Conservation (phyloP, 768 basidiomycete species). For the Clavulina sp. region DNA sequence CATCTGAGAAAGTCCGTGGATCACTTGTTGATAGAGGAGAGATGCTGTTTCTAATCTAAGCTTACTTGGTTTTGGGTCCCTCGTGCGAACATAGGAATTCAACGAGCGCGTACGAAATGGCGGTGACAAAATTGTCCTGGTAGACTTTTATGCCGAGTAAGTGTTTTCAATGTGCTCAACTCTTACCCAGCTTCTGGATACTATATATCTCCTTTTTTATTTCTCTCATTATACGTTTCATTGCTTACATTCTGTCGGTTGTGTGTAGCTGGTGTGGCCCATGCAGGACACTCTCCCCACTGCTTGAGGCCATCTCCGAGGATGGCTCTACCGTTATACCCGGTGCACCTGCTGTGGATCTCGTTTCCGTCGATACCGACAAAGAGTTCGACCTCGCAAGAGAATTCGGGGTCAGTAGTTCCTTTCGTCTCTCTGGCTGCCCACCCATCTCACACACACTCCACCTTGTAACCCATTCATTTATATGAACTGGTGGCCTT, state of each 20-base stretch:
- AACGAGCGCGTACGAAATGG: slow-evolving; percentile 5
- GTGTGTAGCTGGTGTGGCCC: slow-evolving; percentile 56
- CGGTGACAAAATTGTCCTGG: slow-evolving; percentile 35
- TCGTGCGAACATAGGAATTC: slow-evolving; percentile 6
- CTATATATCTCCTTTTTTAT: slow-evolving; percentile 2
- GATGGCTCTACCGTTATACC: slow-evolving; percentile 29
- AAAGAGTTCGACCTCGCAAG: slow-evolving; percentile 33
- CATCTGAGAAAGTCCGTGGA: too few relatives aligned
- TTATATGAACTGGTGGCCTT: neutral
- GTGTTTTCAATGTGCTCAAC: slow-evolving; percentile 19
- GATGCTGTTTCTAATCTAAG: too few relatives aligned
- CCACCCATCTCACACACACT: too few relatives aligned
- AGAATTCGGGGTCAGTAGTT: slow-evolving; percentile 29
- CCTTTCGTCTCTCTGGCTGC: neutral
- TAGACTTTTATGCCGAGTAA: slow-evolving; percentile 71
- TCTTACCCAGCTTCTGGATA: neutral
- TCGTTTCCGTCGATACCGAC: slow-evolving; percentile 43
- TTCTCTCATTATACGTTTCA: slow-evolving; percentile 1
- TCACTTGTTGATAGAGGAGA: too few relatives aligned
- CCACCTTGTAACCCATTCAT: too few relatives aligned
- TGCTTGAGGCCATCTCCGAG: slow-evolving; percentile 40
- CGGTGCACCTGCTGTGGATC: slow-evolving; percentile 43
- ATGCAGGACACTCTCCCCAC: slow-evolving; percentile 54
- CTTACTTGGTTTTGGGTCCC: too few relatives aligned
- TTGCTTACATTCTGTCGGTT: neutral